Evolutionary conservation across 1,139 yeast species (phyloP), one percentile per base, ranked within the genome.

Genomic region (Blastobotrys proliferans): DNA sequence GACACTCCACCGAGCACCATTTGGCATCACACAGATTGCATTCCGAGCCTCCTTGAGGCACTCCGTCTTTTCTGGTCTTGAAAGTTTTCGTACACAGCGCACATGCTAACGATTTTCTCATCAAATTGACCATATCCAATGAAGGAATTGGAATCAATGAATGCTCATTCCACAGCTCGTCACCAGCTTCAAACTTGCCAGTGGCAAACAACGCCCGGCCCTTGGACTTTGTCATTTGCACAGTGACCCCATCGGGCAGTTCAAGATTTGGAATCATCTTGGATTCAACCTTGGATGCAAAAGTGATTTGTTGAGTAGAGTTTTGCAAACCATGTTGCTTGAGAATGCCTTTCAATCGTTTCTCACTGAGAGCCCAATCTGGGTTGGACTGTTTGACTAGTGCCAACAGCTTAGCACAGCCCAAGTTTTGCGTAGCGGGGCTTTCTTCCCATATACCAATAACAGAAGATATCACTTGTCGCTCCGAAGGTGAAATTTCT

Each of bases 61-160:
- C 41, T n/a, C 51, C 50, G 9, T 46, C 49, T 13, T 38, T 44
- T 13, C 51, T 56, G 50, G 56, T 68, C 44, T 73, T 72, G 37
- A 83, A 65, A 3, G 83, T 70, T 35, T 74, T 73, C 1, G 94
- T 90, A 67, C 97, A 90, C 56, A 76, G 74, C 1, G 90, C 72
- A 61, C 97, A 90, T 3, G 90, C 87, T 54, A 77, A 77, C 0
- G 94, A 90, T 16, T 67, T 61, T 41, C 76, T 73, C 50, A 85
- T 77, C 46, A 86, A 66, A 38, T 77, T 73, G 26, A 79, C 63
- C 50, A 82, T 76, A 14, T 84, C 92, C 53, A 85, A 70, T 1
- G 86, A 84, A 0, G 95, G 90, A 0, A 85, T 67, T 30, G 77
- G 72, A 42, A 85, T 77, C 41, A 83, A 66, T 1, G 94, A 90